A percentile compares a stretch with the other conserved stretches of the same genome.
Conservation (phyloP, 2,329 filamentous ascomycete species). For the Chalaropsis ovoidea region DNA sequence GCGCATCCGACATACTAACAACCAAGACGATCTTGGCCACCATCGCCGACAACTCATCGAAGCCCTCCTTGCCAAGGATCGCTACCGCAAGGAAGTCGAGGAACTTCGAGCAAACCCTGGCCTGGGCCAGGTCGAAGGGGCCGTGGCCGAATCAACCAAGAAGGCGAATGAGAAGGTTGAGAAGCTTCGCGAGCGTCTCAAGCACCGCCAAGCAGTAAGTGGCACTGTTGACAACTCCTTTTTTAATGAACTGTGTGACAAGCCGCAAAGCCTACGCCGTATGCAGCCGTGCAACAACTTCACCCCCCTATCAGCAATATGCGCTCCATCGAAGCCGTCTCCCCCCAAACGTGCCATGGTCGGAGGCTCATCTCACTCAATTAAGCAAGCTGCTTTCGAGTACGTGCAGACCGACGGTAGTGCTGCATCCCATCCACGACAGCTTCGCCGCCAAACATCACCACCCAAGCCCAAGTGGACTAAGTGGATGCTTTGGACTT, state of each 20-base stretch:
- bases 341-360: slow-evolving; percentile 13
- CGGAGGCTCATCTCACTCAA: slow-evolving; percentile 19
- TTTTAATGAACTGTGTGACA: not conserved
- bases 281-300: slow-evolving; percentile 20
- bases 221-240: slow-evolving; percentile 18
- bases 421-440: not conserved
- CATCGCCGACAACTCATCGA: slow-evolving; percentile 52
- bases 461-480: not conserved
- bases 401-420: slow-evolving; percentile 14
- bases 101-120: slow-evolving; percentile 34
- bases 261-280: slow-evolving; percentile 13
- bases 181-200: slow-evolving; percentile 46
- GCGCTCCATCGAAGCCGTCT: slow-evolving; percentile 9
- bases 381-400: slow-evolving; percentile 23
- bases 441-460: not conserved
- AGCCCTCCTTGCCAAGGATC: slow-evolving; percentile 50
- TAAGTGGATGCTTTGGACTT: not conserved
- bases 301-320: slow-evolving; percentile 10
- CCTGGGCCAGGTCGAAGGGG: slow-evolving; percentile 31
- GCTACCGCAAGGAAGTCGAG: slow-evolving; percentile 46
- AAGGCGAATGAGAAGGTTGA: slow-evolving; percentile 46
- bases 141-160: slow-evolving; percentile 33
- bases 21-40: slow-evolving; percentile 45
- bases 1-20: slow-evolving; percentile 41
- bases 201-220: slow-evolving; percentile 51